Conservation (phyloP, 164 flowering plant species). For the Piper longum region DNA sequence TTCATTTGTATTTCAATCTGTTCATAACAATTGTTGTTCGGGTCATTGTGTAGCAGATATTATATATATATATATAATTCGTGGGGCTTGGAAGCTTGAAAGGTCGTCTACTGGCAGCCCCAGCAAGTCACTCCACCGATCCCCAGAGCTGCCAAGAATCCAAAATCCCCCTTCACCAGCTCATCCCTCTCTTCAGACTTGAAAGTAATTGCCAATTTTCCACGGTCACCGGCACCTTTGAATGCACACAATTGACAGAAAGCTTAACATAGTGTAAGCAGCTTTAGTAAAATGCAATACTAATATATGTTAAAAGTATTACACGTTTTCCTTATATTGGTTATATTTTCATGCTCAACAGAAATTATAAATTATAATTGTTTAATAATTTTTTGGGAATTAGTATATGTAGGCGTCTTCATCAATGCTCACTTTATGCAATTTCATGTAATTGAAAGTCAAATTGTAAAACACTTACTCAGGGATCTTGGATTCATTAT, state of each 20-base stretch:
- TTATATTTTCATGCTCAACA: too few relatives aligned
- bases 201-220: slow-evolving; percentile 42
- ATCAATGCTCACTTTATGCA: too few relatives aligned
- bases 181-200: slow-evolving; percentile 74
- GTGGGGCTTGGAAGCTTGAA: slow-evolving; percentile 93
- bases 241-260: not conserved
- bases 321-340: too few relatives aligned
- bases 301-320: not conserved
- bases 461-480: too few relatives aligned
- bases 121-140: slow-evolving; percentile 86
- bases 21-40: not conserved
- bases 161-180: slow-evolving; percentile 55
- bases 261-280: not conserved
- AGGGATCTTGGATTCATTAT: too few relatives aligned
- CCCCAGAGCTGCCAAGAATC: slow-evolving; percentile 74
- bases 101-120: slow-evolving; percentile 53
- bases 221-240: slow-evolving; percentile 52
- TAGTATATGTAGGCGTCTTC: too few relatives aligned
- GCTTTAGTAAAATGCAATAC: not conserved
- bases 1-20: not conserved
- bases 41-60: too few relatives aligned
- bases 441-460: too few relatives aligned
- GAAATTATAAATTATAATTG: too few relatives aligned
- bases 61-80: slow-evolving; percentile 51
- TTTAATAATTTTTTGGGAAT: too few relatives aligned